phyloP scores from a whole-genome alignment of 768 basidiomycete species.

The Trametopsis cervina region DNA sequence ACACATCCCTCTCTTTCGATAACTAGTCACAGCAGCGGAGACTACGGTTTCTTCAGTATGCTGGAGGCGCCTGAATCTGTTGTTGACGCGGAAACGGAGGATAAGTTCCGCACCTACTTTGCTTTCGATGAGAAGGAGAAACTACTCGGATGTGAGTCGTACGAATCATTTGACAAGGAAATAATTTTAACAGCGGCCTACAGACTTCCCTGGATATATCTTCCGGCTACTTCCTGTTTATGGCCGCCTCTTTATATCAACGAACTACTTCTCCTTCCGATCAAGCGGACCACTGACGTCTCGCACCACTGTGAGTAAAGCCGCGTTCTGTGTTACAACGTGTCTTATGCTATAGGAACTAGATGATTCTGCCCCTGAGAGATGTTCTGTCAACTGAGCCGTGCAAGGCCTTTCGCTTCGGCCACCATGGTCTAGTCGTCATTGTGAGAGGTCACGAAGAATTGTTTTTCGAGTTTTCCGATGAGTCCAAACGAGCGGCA shows the following conservation, averaged over 20 bases:
- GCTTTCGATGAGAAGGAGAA: constrained; percentile 86
- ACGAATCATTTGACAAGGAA: background rate
- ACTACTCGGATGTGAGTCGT: constrained; percentile 75
- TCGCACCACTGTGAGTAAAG: constrained; percentile 66
- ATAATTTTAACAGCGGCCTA: background rate
- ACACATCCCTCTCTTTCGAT: constrained; percentile 24
- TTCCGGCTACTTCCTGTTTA: constrained; percentile 85
- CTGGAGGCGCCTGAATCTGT: constrained; percentile 64
- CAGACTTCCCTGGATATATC: constrained; percentile 89
- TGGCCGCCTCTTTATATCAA: constrained; percentile 87
- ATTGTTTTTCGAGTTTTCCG: constrained; percentile 90
- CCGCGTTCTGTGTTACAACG: too few species aligned
- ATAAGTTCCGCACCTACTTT: constrained; percentile 78
- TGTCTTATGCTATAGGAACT: too few species aligned
- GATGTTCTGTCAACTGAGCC: constrained; percentile 83
- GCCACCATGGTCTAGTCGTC: constrained; percentile 82
- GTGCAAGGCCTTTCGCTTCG: constrained; percentile 83
- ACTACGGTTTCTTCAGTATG: constrained; percentile 69
- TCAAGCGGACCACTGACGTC: constrained; percentile 73
- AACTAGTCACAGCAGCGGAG: constrained; percentile 26
- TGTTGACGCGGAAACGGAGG: constrained; percentile 54
- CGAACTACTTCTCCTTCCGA: constrained; percentile 91
- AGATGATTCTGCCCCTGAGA: constrained; percentile 94
- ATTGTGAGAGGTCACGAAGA: constrained; percentile 96
- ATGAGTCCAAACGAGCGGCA: constrained; percentile 71